These are phyloP conservation scores for Hibiscus syriacus DNA, from an alignment of 345 rosid genomes.

Conservation along the genomic window DNA sequence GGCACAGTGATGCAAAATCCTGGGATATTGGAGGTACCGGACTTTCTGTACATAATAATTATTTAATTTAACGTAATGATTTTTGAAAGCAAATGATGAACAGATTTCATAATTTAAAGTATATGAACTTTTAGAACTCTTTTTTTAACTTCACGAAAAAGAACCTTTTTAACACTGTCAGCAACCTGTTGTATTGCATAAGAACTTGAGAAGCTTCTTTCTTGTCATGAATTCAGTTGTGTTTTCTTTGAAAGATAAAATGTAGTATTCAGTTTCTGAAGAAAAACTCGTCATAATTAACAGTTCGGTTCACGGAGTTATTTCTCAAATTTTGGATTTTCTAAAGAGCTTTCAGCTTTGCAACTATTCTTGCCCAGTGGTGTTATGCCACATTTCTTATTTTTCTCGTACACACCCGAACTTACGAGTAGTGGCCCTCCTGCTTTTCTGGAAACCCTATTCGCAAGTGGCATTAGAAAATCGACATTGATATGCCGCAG, in stretches of 20 bases:
- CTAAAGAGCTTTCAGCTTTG: not conserved
- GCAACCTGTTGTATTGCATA: not conserved
- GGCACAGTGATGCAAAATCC: conserved; percentile 92
- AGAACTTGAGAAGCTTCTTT: not conserved
- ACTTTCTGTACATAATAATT: conserved; percentile 10
- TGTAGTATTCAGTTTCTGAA: not conserved
- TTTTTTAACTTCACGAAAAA: not conserved
- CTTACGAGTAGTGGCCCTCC: no score
- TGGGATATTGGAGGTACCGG: conserved; percentile 76
- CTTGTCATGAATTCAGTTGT: not conserved
- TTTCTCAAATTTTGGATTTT: not conserved
- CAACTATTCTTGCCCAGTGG: not conserved
- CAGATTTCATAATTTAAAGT: not conserved
- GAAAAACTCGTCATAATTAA: not conserved
- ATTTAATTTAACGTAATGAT: not conserved
- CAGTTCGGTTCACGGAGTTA: not conserved
- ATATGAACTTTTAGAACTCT: not conserved
- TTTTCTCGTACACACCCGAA: no score
- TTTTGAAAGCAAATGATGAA: not conserved
- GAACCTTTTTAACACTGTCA: not conserved
- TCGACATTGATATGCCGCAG: conserved; percentile 39
- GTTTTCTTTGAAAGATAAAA: not conserved
- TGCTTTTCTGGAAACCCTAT: conserved; percentile 35
- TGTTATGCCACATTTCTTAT: not conserved
- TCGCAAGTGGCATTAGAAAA: conserved; percentile 31